Evolutionary conservation across 176 grass and related monocot genomes (phyloP).

Genomic region (Phoenix dactylifera): DNA sequence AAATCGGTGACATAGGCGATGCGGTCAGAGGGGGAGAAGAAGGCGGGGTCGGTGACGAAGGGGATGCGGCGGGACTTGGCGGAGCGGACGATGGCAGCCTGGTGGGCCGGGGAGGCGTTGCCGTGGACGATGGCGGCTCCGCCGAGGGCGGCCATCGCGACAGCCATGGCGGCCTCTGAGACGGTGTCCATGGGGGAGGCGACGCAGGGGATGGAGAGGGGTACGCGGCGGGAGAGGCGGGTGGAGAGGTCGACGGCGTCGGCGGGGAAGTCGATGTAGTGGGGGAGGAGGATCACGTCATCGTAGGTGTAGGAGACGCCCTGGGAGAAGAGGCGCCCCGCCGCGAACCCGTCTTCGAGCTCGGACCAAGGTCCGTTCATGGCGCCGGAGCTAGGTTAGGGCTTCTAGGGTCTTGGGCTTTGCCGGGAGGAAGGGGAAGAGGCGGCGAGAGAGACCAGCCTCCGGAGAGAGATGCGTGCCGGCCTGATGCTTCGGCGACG

Average conservation of each 20-base stretch:
- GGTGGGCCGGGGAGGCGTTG: constrained; percentile 41
- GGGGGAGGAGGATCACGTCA: constrained; percentile 64
- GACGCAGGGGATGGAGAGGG: constrained; percentile 66
- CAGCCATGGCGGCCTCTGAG: constrained; percentile 73
- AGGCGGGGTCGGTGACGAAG: constrained; percentile 44
- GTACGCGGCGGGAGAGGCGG: constrained; percentile 61
- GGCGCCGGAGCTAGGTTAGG: constrained; percentile 1
- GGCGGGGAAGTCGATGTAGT: constrained; percentile 67
- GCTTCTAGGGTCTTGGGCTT: constrained; percentile 1
- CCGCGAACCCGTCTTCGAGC: constrained; percentile 38
- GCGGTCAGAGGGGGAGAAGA: constrained; percentile 33
- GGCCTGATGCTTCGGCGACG: no score
- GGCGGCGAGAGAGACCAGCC: no score
- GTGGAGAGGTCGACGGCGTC: constrained; percentile 81
- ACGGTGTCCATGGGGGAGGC: constrained; percentile 98
- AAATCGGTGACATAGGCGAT: constrained; percentile 26
- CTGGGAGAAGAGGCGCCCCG: constrained; percentile 56
- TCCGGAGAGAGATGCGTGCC: no score
- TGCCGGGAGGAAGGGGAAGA: background rate
- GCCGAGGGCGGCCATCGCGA: constrained; percentile 76
- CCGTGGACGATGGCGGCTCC: constrained; percentile 59
- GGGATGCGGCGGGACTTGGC: constrained; percentile 76
- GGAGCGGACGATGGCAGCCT: constrained; percentile 58
- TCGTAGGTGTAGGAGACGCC: constrained; percentile 83
- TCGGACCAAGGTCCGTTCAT: constrained; percentile 13